Evolutionary conservation across 768 basidiomycete genomes (phyloP).

Genomic region (Boletus vinaceobasis): DNA sequence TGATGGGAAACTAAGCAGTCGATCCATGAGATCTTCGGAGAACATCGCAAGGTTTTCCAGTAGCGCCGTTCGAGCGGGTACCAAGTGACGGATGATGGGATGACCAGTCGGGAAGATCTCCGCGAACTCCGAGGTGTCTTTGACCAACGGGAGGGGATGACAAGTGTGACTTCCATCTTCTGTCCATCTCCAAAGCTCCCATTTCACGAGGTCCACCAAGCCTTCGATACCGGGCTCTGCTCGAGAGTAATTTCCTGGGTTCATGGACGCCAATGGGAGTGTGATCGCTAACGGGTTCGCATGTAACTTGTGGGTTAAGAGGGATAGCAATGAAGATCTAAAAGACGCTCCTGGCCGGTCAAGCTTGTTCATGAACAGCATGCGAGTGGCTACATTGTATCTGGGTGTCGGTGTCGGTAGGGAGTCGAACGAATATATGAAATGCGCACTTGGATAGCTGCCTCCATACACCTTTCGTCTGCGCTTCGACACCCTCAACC

Average conservation of each 20-base stretch:
- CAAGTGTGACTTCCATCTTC: conserved; percentile 43
- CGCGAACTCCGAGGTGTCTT: conserved; percentile 39
- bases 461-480: conserved; percentile 86
- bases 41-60: conserved; percentile 79
- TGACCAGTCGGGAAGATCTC: conserved; percentile 54
- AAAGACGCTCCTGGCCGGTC: conserved; percentile 86
- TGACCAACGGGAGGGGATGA: conserved; percentile 49
- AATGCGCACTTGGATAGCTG: conserved; percentile 75
- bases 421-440: conserved; percentile 5
- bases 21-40: conserved; percentile 77
- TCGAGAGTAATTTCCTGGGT: conserved; percentile 56
- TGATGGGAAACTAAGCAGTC: conserved; percentile 54
- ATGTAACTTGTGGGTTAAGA: conserved; percentile 73
- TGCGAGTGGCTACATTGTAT: conserved; percentile 73
- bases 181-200: conserved; percentile 80
- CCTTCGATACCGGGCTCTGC: conserved; percentile 87
- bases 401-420: conserved; percentile 36
- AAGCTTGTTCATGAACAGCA: conserved; percentile 85
- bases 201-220: conserved; percentile 77
- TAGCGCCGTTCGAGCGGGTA: conserved; percentile 63
- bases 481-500: conserved; percentile 88
- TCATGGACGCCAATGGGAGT: conserved; percentile 77
- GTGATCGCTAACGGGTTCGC: conserved; percentile 65
- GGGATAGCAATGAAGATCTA: conserved; percentile 63
- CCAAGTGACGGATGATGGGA: conserved; percentile 64